phyloP scores from a whole-genome alignment of 768 basidiomycete species.

The Suillus bovinus region DNA sequence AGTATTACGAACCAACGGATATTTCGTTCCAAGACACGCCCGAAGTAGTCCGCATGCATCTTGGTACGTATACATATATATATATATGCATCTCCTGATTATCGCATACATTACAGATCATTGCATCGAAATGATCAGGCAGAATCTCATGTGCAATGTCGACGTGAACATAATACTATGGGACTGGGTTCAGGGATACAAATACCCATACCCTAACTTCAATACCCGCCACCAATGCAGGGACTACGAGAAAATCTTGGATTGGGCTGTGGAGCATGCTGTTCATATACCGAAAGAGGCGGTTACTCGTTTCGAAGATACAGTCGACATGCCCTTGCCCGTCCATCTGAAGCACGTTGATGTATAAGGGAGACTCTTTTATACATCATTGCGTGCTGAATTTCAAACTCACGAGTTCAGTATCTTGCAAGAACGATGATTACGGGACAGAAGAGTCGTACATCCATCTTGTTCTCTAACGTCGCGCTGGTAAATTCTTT shows the following conservation, averaged over 20 bases:
- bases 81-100: neutral
- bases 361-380: neutral
- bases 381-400: too few species aligned
- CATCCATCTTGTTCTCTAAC: too few species aligned
- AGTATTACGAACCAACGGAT: slow-evolving; percentile 8
- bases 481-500: neutral
- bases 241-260: neutral
- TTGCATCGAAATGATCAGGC: slow-evolving; percentile 12
- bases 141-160: slow-evolving; percentile 15
- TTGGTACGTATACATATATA: neutral
- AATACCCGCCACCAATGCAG: slow-evolving; percentile 5
- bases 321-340: neutral
- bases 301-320: neutral
- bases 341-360: neutral
- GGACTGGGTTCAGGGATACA: slow-evolving; percentile 11
- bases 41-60: slow-evolving; percentile 7
- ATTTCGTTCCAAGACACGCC: slow-evolving; percentile 6
- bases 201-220: neutral
- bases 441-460: too few species aligned
- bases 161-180: slow-evolving; percentile 12
- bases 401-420: neutral
- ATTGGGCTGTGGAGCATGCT: neutral
- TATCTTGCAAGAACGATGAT: too few species aligned
- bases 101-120: neutral
- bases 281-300: neutral